These are phyloP conservation scores for Trichocladium antarcticum DNA, from an alignment of 495 filamentous ascomycete genomes.

Conservation along the genomic window DNA sequence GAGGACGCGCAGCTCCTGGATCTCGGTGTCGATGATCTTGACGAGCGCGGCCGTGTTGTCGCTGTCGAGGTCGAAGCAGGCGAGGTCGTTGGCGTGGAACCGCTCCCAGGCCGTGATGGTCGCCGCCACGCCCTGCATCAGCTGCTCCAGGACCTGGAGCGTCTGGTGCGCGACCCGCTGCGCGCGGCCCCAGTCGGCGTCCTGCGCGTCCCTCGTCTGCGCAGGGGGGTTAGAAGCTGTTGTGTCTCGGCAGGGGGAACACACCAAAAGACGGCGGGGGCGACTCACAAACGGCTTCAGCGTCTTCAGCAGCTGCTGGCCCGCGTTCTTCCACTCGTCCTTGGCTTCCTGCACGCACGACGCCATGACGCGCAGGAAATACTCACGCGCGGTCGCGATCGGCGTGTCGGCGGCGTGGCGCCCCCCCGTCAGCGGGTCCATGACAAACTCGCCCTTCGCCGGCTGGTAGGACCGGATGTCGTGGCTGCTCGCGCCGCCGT, in stretches of 20 bases:
- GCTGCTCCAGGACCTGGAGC: constrained; percentile 7
- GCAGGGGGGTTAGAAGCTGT: background rate
- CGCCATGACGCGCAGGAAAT: constrained; percentile 12
- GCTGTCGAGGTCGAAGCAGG: constrained; percentile 10
- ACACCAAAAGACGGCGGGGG: background rate
- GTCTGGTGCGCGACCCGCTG: background rate
- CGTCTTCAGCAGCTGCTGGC: background rate
- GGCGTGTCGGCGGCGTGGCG: background rate
- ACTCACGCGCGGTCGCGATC: constrained; percentile 9
- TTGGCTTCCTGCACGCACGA: constrained; percentile 1
- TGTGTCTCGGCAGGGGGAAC: too few species aligned
- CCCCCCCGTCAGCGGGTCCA: constrained; percentile 5
- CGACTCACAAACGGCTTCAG: constrained; percentile 6
- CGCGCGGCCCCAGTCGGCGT: background rate
- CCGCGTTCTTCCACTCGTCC: constrained; percentile 12
- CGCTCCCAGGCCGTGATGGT: constrained; percentile 9
- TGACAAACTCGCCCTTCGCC: background rate
- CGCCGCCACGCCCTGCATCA: background rate
- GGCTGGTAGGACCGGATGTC: constrained; percentile 5
- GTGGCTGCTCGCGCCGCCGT: constrained; percentile 8
- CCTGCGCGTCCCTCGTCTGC: background rate
- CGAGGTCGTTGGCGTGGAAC: constrained; percentile 9
- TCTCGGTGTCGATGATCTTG: constrained; percentile 8
- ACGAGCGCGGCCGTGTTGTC: background rate
- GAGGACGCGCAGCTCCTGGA: constrained; percentile 3